Evolutionary conservation across 371 early-diverging fungal genomes (phyloP).

Genomic region (Mucor circinelloides): DNA sequence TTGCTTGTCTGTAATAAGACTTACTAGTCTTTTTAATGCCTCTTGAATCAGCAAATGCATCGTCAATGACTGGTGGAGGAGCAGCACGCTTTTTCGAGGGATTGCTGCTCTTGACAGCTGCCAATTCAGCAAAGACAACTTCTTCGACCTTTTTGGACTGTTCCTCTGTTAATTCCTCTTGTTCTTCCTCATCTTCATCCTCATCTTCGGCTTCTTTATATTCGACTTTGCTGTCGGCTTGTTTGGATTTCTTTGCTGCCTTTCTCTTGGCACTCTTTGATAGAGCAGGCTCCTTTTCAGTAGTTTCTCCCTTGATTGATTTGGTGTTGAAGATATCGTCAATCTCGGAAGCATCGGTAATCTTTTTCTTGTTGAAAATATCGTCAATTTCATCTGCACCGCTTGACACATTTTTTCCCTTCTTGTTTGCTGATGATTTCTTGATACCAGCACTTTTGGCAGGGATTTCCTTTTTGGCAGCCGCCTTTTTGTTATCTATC

Average conservation of each 20-base stretch:
- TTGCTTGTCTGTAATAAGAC: background rate
- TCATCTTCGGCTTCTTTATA: constrained; percentile 5
- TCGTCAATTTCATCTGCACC: constrained; percentile 16
- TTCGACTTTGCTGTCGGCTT: background rate
- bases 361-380: constrained; percentile 16
- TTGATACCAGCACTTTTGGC: constrained; percentile 31
- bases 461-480: constrained; percentile 1
- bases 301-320: constrained; percentile 13
- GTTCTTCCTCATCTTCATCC: constrained; percentile 20
- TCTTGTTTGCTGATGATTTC: background rate
- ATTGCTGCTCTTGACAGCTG: constrained; percentile 41
- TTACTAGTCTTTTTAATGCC: constrained; percentile 50
- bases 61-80: constrained; percentile 22
- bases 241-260: constrained; percentile 19
- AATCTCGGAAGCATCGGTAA: constrained; percentile 38
- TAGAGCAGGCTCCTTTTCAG: constrained; percentile 6
- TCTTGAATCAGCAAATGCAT: constrained; percentile 49
- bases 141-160: constrained; percentile 36
- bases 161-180: constrained; percentile 21
- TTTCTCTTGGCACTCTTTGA: constrained; percentile 22
- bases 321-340: constrained; percentile 51
- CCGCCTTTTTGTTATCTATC: background rate
- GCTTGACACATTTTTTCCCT: constrained; percentile 1
- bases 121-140: constrained; percentile 50
- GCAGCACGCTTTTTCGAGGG: constrained; percentile 25